A percentile compares a stretch with the other conserved stretches of the same genome.
These are phyloP conservation scores for Suhomyces sp. DNA, from an alignment of 805 yeast species.

Conservation along the genomic window DNA sequence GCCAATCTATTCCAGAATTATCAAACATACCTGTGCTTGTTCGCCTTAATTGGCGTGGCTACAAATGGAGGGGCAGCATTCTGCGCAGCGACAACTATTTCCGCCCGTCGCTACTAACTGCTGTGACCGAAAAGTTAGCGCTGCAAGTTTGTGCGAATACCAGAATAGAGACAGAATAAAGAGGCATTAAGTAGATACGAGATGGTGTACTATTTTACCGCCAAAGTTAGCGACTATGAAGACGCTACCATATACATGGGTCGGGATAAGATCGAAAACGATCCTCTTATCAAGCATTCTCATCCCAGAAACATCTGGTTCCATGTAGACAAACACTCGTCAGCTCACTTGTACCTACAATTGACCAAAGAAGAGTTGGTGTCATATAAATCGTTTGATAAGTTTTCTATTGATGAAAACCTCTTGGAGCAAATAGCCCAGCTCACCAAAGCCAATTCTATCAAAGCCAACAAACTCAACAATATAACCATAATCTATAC, in stretches of 20 bases:
- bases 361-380: slow-evolving; percentile 48
- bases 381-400: slow-evolving; percentile 38
- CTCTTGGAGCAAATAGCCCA: slow-evolving; percentile 57
- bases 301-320: slow-evolving; percentile 72
- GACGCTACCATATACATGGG: slow-evolving; percentile 57
- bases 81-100: neutral
- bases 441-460: slow-evolving; percentile 73
- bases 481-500: slow-evolving; percentile 68
- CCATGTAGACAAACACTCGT: slow-evolving; percentile 72
- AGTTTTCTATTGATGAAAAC: slow-evolving; percentile 35
- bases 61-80: neutral
- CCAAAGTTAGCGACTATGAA: slow-evolving; percentile 13
- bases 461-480: slow-evolving; percentile 68
- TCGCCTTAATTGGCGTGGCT: neutral
- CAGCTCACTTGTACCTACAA: slow-evolving; percentile 74
- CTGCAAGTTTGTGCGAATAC: neutral
- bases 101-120: neutral
- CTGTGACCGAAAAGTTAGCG: neutral
- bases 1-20: neutral
- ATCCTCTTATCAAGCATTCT: slow-evolving; percentile 54
- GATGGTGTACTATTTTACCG: slow-evolving; percentile 34
- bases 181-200: neutral
- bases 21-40: neutral
- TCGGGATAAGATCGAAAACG: slow-evolving; percentile 67
- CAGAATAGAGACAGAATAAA: neutral